Evolutionary conservation across 495 filamentous ascomycete species (phyloP), one percentile per base, ranked within the genome.

Genomic region (Daldinia loculata): DNA sequence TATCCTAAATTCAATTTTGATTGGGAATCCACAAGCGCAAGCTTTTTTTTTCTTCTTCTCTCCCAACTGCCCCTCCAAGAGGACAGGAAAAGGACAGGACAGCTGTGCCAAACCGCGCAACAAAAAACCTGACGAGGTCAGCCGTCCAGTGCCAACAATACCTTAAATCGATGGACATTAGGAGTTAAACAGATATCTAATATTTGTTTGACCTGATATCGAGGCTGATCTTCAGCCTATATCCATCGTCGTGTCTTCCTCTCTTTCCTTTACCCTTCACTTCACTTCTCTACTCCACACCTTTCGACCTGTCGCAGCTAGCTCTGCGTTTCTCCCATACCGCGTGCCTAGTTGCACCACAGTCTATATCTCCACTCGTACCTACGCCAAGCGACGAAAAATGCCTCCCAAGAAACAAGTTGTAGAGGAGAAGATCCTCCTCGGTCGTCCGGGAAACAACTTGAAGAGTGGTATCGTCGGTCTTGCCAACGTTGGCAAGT

Each of bases 401-500:
- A 93, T 93, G 91, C 85, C 90, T 80, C 91, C 91, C 75, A 93
- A 93, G 85, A 93, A 93, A 79, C 82, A 80, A 50, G 88, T 88
- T 76, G 84, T 89, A 72, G 82, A 85, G 79, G 88, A 93, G 88
- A 93, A 93, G 88, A 85, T 93, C 80, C 85, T 92, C 64, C 86
- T 99, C 78, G 96, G 96, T 78, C 88, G 96, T 77, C 96, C 96
- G 63, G 96, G 96, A 75, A 99, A 99, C 86, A 98, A 89, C 84
- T 84, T 99, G 83, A 99, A 98, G 89, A 96, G 92, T 84, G 96
- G 96, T 87, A 99, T 99, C 89, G 96, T 99, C 79, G 96, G 96
- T 82, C 90, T 99, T 78, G 96, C 96, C 77, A 99, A 99, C 81
- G 96, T 99, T 70, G 96, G 96, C 78, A 99, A 99, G 84, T 99